Conservation (phyloP, 192 early-diverging fungal species). For the Entomortierella chlamydospora region DNA sequence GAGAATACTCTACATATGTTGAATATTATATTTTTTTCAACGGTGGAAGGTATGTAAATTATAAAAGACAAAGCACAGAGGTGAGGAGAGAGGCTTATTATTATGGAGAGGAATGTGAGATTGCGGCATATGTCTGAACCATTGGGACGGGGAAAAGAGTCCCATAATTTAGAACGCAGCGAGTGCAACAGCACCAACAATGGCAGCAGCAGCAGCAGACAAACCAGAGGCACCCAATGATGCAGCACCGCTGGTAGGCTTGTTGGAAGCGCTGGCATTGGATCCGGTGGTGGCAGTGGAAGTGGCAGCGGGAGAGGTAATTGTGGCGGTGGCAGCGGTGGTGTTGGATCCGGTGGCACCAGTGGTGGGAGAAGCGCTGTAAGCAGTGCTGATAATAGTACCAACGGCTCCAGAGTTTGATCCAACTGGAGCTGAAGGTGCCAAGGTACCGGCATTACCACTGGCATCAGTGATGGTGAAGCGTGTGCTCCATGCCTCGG, state of each 20-base stretch:
- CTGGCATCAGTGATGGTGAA: constrained; percentile 46
- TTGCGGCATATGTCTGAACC: too few relatives aligned
- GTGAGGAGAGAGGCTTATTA: too few relatives aligned
- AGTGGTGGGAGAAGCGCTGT: neutral
- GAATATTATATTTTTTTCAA: too few relatives aligned
- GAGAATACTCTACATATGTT: too few relatives aligned
- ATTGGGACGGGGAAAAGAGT: too few relatives aligned
- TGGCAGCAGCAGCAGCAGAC: constrained; percentile 16
- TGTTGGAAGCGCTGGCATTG: too few relatives aligned
- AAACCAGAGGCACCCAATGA: constrained; percentile 24
- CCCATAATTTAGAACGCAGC: constrained; percentile 4
- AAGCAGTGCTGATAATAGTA: constrained; percentile 14
- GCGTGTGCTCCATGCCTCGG: constrained; percentile 35
- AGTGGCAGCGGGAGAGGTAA: neutral
- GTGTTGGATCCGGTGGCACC: neutral
- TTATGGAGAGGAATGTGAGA: too few relatives aligned
- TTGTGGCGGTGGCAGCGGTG: constrained; percentile 2
- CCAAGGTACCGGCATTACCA: constrained; percentile 24
- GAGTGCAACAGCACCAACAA: constrained; percentile 32
- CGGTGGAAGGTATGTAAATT: too few relatives aligned
- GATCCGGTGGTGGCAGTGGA: neutral
- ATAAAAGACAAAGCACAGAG: too few relatives aligned
- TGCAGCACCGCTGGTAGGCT: constrained; percentile 7
- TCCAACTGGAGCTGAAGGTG: constrained; percentile 9
- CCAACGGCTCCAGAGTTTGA: constrained; percentile 43